These are phyloP conservation scores for Suzukiozyma palmioleophila DNA, from an alignment of 1,139 yeast species.

Conservation along the genomic window DNA sequence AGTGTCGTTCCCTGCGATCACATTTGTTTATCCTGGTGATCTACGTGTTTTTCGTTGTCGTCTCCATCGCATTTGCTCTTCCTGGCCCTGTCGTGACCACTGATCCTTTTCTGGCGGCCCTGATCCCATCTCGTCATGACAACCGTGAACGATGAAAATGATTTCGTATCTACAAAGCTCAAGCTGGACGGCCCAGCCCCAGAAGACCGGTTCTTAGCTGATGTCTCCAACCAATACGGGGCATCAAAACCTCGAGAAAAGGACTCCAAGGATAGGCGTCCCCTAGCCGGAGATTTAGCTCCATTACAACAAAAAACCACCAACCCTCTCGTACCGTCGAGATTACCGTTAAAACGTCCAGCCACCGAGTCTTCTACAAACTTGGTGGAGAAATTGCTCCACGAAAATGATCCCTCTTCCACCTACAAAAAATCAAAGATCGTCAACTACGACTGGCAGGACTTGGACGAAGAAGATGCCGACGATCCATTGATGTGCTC, in stretches of 20 bases:
- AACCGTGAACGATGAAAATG: conserved; percentile 40
- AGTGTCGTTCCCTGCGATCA: no score
- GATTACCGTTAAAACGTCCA: conserved; percentile 53
- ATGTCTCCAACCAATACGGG: conserved; percentile 39
- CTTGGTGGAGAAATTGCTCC: conserved; percentile 41
- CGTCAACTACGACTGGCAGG: conserved; percentile 73
- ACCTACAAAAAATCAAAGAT: conserved; percentile 30
- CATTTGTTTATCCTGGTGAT: no score
- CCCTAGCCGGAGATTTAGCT: conserved; percentile 32
- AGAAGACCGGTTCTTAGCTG: conserved; percentile 31
- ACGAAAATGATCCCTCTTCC: conserved; percentile 10
- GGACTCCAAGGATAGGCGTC: conserved; percentile 20
- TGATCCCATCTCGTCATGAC: no score
- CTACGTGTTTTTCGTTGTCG: no score
- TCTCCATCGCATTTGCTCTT: no score
- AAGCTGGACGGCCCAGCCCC: conserved; percentile 3
- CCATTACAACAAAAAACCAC: conserved; percentile 23
- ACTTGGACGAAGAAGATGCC: conserved; percentile 82
- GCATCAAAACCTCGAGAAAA: conserved; percentile 8
- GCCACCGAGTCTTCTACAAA: conserved; percentile 54
- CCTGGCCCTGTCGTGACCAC: no score
- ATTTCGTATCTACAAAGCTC: conserved; percentile 22
- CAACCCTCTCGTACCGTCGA: conserved; percentile 24
- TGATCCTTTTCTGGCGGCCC: no score
- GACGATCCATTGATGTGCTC: conserved; percentile 95